These are phyloP conservation scores for Diaporthe humulicola DNA, from an alignment of 2,329 filamentous ascomycete genomes.

Conservation along the genomic window DNA sequence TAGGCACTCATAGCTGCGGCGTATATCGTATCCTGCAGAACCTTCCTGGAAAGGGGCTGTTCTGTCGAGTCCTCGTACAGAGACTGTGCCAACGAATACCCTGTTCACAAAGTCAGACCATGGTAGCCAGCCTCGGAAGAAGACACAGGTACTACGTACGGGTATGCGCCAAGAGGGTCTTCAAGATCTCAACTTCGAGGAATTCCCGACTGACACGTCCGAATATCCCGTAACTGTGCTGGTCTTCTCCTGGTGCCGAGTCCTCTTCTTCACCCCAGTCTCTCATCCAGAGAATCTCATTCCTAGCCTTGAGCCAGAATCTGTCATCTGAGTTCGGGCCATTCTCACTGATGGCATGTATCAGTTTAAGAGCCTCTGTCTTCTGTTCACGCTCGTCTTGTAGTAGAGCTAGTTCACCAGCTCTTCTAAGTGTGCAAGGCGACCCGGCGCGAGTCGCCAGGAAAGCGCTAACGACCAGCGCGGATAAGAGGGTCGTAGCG, in stretches of 20 bases:
- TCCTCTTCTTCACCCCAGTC: slow-evolving; percentile 74
- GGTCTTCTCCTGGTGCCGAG: slow-evolving; percentile 42
- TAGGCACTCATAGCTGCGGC: slow-evolving; percentile 77
- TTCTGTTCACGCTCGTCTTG: slow-evolving; percentile 75
- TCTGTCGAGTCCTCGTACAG: slow-evolving; percentile 69
- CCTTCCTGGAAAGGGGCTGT: slow-evolving; percentile 60
- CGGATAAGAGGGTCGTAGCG: slow-evolving; percentile 72
- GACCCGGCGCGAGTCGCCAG: slow-evolving; percentile 66
- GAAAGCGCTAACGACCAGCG: slow-evolving; percentile 72
- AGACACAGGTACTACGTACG: slow-evolving; percentile 59
- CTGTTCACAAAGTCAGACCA: slow-evolving; percentile 54
- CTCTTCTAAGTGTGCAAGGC: slow-evolving; percentile 64
- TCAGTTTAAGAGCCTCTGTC: slow-evolving; percentile 68
- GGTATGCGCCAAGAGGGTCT: slow-evolving; percentile 71
- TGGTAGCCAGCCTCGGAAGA: background rate
- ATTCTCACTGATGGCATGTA: slow-evolving; percentile 64
- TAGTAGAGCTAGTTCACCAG: slow-evolving; percentile 74
- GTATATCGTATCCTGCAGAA: slow-evolving; percentile 72
- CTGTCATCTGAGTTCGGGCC: slow-evolving; percentile 71
- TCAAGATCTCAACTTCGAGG: slow-evolving; percentile 80
- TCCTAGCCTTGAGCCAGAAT: slow-evolving; percentile 72
- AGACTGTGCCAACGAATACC: slow-evolving; percentile 72
- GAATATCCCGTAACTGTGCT: slow-evolving; percentile 63
- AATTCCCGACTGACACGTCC: slow-evolving; percentile 71
- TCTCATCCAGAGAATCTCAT: slow-evolving; percentile 79